A percentile compares a stretch with the other conserved stretches of the same genome.
phyloP scores from a whole-genome alignment of 352 stramenopile genomes.

The Phytophthora citrophthora region DNA sequence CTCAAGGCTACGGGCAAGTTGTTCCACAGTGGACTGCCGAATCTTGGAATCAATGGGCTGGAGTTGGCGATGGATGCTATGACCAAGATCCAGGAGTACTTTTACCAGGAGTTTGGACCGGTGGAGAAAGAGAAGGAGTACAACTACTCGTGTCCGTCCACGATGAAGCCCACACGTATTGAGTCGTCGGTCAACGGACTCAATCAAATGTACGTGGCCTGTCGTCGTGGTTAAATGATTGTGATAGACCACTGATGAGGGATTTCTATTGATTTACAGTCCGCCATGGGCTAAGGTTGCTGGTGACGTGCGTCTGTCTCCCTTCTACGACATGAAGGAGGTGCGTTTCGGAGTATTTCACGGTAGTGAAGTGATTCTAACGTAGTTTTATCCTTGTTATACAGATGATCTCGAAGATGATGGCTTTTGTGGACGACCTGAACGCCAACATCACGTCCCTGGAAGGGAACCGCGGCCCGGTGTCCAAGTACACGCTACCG shows the following conservation, averaged over 20 bases:
- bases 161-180: slow-evolving; percentile 89
- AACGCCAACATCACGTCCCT: slow-evolving; percentile 87
- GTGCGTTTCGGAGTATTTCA: slow-evolving; percentile 34
- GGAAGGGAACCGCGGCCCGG: slow-evolving; percentile 82
- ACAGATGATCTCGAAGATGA: slow-evolving; percentile 78
- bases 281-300: slow-evolving; percentile 91
- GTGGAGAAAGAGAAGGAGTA: slow-evolving; percentile 88
- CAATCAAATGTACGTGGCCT: slow-evolving; percentile 77
- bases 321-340: slow-evolving; percentile 93
- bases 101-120: slow-evolving; percentile 90
- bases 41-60: slow-evolving; percentile 91
- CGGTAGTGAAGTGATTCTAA: background rate
- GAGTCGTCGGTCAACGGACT: slow-evolving; percentile 80
- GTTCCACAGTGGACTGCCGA: slow-evolving; percentile 92
- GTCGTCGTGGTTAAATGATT: background rate
- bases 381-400: background rate
- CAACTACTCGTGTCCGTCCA: slow-evolving; percentile 91
- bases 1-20: slow-evolving; percentile 92
- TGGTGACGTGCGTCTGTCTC: slow-evolving; percentile 90
- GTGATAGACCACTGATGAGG: background rate
- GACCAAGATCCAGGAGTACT: slow-evolving; percentile 85
- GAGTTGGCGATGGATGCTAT: slow-evolving; percentile 90
- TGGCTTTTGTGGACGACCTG: slow-evolving; percentile 86
- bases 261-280: slow-evolving; percentile 37
- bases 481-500: slow-evolving; percentile 92